Percentiles rank a stretch among this genome's conserved stretches.
Conservation (phyloP, 1,284 basidiomycete species). For the Volvariella surrecta region DNA sequence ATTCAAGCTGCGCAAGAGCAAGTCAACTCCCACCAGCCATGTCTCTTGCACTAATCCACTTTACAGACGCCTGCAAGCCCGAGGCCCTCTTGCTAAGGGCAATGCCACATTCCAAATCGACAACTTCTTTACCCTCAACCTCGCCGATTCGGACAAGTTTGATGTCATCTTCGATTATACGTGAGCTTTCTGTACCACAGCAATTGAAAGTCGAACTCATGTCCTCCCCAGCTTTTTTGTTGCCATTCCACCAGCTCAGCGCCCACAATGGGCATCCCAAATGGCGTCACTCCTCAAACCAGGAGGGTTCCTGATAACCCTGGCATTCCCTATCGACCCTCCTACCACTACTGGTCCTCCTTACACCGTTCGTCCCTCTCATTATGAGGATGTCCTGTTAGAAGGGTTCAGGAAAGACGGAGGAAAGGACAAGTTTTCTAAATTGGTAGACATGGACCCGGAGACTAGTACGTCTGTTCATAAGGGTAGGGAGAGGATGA, state of each 20-base stretch:
- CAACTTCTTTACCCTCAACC: slow-evolving; percentile 47
- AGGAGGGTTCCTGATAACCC: slow-evolving; percentile 54
- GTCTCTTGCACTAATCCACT: not conserved
- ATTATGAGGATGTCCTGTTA: slow-evolving; percentile 34
- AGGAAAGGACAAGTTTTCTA: slow-evolving; percentile 45
- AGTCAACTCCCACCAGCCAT: slow-evolving; percentile 10
- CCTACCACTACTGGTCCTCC: slow-evolving; percentile 46
- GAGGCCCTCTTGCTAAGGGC: slow-evolving; percentile 8
- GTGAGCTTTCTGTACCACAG: slow-evolving; percentile 21
- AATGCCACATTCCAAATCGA: slow-evolving; percentile 28
- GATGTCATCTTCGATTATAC: slow-evolving; percentile 64
- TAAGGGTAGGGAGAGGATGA: slow-evolving; percentile 36
- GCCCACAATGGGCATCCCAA: slow-evolving; percentile 48
- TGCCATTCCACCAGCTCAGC: slow-evolving; percentile 50
- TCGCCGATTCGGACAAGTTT: slow-evolving; percentile 32
- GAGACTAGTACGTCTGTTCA: slow-evolving; percentile 29
- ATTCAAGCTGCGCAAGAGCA: slow-evolving; percentile 42
- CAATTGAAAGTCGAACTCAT: not conserved
- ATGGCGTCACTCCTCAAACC: slow-evolving; percentile 50
- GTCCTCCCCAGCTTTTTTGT: slow-evolving; percentile 53
- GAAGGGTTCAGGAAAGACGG: no score
- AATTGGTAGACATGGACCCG: slow-evolving; percentile 45
- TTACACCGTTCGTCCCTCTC: slow-evolving; percentile 47
- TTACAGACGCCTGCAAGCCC: slow-evolving; percentile 8
- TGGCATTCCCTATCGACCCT: slow-evolving; percentile 38